Evolutionary conservation across 176 grass and related monocot species (phyloP), one percentile per base, ranked within the genome.

Genomic region (Olyra latifolia): DNA sequence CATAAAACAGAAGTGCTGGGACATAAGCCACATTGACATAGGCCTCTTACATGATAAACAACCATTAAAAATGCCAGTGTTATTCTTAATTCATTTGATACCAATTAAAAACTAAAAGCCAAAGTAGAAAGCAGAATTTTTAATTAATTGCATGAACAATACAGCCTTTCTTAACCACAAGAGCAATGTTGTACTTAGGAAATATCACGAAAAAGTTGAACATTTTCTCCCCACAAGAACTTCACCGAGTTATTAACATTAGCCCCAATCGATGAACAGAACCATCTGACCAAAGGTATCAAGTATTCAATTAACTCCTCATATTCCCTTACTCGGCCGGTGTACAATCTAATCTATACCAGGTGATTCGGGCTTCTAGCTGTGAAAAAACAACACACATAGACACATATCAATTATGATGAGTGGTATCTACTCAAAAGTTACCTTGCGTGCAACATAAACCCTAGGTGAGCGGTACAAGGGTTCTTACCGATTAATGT

Each of bases 401-500:
- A 35, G 2, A 13, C 19, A 29, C 40, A 77, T 84, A 67, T 28
- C n/a, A 82, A 19, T 1, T 20, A 61, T 84, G 46, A 28, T 27
- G 64, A 13, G 3, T 10, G 13, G 45, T 6, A 74, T 75, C 53
- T 43, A 52, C 8, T 41, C 55, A 46, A 20, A 76, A 23, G 76
- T 53, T 40, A 29, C 35, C 8, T 48, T 25, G 22, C 16, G 5
- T 25, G 38, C n/a, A 49, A 73, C 69, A 83, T 42, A 84, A 84
- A 80, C 76, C 75, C 87, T 84, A 89, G 42, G 44, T 35, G 15
- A 27, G 24, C 29, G 25, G 42, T 4, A 25, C 60, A 62, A 80
- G 45, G 82, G 59, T n/a, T 69, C 35, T 85, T 83, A 90, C 91
- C 79, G 49, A 66, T 92, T 97, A 52, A 97, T 92, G 79, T 91